Evolutionary conservation across 2,329 filamentous ascomycete genomes (phyloP), one percentile per base, ranked within the genome.

Genomic region (Ophiostoma australiae): DNA sequence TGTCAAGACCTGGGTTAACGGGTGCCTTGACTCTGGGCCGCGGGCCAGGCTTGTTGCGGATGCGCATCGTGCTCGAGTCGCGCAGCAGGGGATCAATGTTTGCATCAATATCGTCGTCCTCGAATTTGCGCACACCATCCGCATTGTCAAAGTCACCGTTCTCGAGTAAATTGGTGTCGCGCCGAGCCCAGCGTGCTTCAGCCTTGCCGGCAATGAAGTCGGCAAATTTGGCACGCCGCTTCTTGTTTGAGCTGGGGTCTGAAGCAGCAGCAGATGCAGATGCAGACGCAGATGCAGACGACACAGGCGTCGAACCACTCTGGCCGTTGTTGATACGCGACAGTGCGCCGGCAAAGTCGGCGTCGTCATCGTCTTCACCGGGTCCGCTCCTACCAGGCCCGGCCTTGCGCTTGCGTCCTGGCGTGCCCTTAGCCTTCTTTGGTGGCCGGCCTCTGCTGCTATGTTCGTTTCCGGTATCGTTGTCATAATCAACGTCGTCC

Each of bases 1-100:
- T 73, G 67, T 73, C 71, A 15, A 75, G 67, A 3, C 73, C 74
- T 0, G 74, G 74, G 37, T 75, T 74, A 31, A 33, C 39, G 7
- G 31, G 39, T n/a, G 17, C 27, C 70, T 67, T n/a, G 20, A 31
- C 20, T 39, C 27, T 6, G 20, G 27, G 52, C 35, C 70, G 23
- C 17, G 68, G 37, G n/a, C 37, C 55, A 13, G 55, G 35, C 27
- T 44, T 69, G 55, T 23, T 66, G 35, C 63, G 33, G 63, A 66
- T 66, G 33, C 63, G 33, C 35, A 39, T 39, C 3, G 35, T 23
- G 37, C 35, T 23, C 23, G 35, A 20, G 13, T 65, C 35, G 37
- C 70, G 70, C n/a, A 72, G 68, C 20, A 67, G 44, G 23, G 72
- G 72, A 41, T 72, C 72, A 11, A 72, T 72, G 15, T 72, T 31